phyloP scores from a whole-genome alignment of 139 green algal genomes.

The Tetraselmis chui region DNA sequence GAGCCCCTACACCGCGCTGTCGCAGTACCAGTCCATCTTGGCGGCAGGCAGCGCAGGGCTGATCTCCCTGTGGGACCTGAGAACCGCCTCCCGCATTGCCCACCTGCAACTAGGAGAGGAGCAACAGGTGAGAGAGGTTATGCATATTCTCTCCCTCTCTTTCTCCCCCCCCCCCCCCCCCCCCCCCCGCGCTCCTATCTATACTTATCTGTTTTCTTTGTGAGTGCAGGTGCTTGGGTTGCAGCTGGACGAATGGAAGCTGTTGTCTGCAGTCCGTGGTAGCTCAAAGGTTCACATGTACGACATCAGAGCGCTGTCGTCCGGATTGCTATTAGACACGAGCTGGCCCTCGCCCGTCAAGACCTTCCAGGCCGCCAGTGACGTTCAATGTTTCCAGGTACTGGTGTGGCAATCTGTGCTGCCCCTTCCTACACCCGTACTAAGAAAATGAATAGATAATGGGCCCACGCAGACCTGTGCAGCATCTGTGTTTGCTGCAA shows the following conservation, averaged over 20 bases:
- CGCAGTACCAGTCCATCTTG: not conserved
- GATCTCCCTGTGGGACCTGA: not conserved
- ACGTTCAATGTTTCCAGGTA: not conserved
- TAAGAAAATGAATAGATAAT: no score
- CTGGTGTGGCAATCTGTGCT: no score
- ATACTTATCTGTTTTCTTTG: not conserved
- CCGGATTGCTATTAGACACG: not conserved
- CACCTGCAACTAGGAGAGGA: not conserved
- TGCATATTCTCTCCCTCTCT: no score
- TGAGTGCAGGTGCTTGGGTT: conserved; percentile 23
- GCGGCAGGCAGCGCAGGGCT: not conserved
- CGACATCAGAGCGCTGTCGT: conserved; percentile 25
- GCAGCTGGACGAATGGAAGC: conserved; percentile 46
- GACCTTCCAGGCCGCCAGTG: not conserved
- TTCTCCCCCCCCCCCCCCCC: conserved; percentile 14
- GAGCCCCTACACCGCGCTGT: not conserved
- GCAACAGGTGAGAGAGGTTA: not conserved
- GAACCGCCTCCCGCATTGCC: not conserved
- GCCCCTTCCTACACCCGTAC: no score
- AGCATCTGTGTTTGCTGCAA: no score
- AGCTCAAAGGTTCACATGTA: conserved; percentile 22
- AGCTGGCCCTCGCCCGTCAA: not conserved
- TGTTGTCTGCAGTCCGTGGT: conserved; percentile 25
- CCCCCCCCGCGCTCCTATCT: not conserved
- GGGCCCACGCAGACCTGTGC: no score